Percentiles rank a stretch among this genome's conserved stretches.
Conservation (phyloP, 116 monocot genomes). For the Phalaenopsis hybrid region DNA sequence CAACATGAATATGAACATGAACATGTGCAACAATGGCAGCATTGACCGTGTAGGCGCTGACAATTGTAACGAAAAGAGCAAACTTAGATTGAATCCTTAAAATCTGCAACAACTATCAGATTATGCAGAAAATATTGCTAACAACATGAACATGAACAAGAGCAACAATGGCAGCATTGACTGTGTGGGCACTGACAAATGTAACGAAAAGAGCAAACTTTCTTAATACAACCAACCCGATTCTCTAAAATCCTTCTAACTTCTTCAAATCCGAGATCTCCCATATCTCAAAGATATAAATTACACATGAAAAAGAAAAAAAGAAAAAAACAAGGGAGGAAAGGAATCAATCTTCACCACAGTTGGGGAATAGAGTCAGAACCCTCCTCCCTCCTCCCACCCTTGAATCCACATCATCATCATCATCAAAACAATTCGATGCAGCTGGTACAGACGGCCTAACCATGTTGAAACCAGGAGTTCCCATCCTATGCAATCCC, state of each 20-base stretch:
- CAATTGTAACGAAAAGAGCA: not conserved
- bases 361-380: constrained; percentile 68
- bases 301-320: not conserved
- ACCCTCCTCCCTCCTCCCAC: constrained; percentile 34
- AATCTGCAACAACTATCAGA: not conserved
- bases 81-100: not conserved
- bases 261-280: not conserved
- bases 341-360: constrained; percentile 28
- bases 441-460: not conserved
- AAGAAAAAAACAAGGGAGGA: not conserved
- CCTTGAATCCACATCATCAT: constrained; percentile 36
- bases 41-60: no score
- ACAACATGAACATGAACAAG: not conserved
- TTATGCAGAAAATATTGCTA: not conserved
- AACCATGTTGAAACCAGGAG: constrained; percentile 18
- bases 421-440: constrained; percentile 12
- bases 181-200: not conserved
- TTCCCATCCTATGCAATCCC: constrained; percentile 43
- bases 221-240: not conserved
- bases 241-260: not conserved
- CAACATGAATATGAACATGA: not conserved
- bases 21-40: not conserved
- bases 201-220: not conserved
- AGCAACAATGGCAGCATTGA: not conserved
- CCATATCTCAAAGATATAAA: not conserved